Evolutionary conservation across 1,284 basidiomycete genomes (phyloP).

Genomic region (Boletus semigastroideus): DNA sequence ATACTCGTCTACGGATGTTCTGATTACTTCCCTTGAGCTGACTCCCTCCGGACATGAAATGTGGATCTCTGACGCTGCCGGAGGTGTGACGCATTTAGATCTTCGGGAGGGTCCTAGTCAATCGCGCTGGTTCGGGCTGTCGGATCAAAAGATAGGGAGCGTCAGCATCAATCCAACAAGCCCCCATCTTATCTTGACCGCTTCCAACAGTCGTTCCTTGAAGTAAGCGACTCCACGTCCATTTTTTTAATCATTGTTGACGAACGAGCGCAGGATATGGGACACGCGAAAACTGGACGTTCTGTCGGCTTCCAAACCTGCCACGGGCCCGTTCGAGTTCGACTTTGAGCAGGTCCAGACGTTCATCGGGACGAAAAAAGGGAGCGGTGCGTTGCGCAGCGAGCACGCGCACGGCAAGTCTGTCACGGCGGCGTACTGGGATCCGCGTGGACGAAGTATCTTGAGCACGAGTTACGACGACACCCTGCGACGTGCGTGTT

Average conservation of each 20-base stretch:
- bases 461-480: slow-evolving; percentile 83
- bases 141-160: slow-evolving; percentile 71
- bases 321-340: slow-evolving; percentile 42
- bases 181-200: slow-evolving; percentile 66
- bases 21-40: slow-evolving; percentile 69
- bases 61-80: slow-evolving; percentile 74
- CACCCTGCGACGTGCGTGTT: slow-evolving; percentile 60
- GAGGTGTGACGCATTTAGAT: slow-evolving; percentile 71
- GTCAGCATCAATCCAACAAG: slow-evolving; percentile 72
- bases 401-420: slow-evolving; percentile 71
- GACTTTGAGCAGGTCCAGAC: slow-evolving; percentile 48
- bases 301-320: slow-evolving; percentile 31
- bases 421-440: slow-evolving; percentile 80
- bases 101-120: slow-evolving; percentile 59
- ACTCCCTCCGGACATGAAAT: slow-evolving; percentile 66
- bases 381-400: slow-evolving; percentile 54
- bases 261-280: slow-evolving; percentile 57
- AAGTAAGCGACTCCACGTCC: slow-evolving; percentile 45
- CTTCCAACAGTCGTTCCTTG: slow-evolving; percentile 67
- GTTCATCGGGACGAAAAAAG: slow-evolving; percentile 49
- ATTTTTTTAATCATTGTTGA: not conserved
- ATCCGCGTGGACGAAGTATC: slow-evolving; percentile 69
- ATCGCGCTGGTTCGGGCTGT: slow-evolving; percentile 60
- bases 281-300: slow-evolving; percentile 62
- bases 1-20: slow-evolving; percentile 54